phyloP scores from a whole-genome alignment of 2,329 filamentous ascomycete species.

The Exophiala lecanii-corni region DNA sequence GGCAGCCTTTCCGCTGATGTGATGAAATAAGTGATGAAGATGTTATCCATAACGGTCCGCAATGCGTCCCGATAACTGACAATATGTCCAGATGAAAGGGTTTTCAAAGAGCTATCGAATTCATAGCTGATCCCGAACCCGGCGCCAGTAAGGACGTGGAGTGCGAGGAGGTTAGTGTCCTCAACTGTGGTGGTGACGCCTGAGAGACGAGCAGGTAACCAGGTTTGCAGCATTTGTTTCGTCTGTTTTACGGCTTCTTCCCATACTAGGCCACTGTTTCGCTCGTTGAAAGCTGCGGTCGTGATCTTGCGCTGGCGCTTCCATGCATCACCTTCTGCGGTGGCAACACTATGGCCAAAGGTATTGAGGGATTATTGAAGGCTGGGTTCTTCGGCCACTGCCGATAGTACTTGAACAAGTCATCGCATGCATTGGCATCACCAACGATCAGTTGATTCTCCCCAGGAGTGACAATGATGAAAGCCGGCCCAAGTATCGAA shows the following conservation, averaged over 20 bases:
- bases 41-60: conserved; percentile 16
- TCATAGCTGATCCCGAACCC: conserved; percentile 23
- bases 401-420: conserved; percentile 3
- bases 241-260: conserved; percentile 31
- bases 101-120: conserved; percentile 12
- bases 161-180: conserved; percentile 18
- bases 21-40: conserved; percentile 21
- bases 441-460: conserved; percentile 8
- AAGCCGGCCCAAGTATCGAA: background rate
- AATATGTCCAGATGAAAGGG: conserved; percentile 9
- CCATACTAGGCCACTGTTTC: conserved; percentile 39
- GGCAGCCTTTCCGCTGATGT: conserved; percentile 8
- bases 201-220: background rate
- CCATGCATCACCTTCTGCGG: conserved; percentile 30
- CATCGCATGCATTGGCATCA: conserved; percentile 1
- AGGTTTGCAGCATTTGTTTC: conserved; percentile 29
- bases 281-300: conserved; percentile 41
- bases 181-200: conserved; percentile 15
- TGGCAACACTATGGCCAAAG: conserved; percentile 11
- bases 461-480: conserved; percentile 9
- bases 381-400: conserved; percentile 4
- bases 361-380: conserved; percentile 7
- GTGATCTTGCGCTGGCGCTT: conserved; percentile 40
- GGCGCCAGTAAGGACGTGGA: conserved; percentile 22
- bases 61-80: conserved; percentile 26